Conservation (phyloP, 495 filamentous ascomycete species). For the Aspergillus hancockii region DNA sequence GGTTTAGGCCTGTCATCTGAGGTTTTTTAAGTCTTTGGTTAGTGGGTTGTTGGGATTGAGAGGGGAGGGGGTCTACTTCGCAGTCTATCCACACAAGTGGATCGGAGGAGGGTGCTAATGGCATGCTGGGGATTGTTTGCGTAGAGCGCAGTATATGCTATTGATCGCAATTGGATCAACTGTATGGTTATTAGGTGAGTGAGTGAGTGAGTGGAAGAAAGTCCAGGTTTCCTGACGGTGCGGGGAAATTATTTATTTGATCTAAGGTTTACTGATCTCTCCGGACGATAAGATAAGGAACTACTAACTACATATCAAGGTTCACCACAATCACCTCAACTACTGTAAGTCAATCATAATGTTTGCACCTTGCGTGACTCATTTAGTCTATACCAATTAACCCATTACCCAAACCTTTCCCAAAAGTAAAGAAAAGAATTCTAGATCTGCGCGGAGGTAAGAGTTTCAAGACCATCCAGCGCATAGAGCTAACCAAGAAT, state of each 20-base stretch:
- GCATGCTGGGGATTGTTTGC: slow-evolving; percentile 31
- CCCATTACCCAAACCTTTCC: neutral
- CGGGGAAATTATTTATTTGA: neutral
- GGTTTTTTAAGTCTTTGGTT: neutral
- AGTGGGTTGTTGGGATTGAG: slow-evolving; percentile 1
- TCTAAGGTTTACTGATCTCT: neutral
- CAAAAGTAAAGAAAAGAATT: slow-evolving; percentile 6
- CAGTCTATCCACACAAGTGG: slow-evolving; percentile 89
- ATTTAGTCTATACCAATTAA: slow-evolving; percentile 19
- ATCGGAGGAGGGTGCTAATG: slow-evolving; percentile 51
- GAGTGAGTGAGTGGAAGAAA: neutral
- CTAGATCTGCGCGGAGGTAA: slow-evolving; percentile 3
- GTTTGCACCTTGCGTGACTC: slow-evolving; percentile 18
- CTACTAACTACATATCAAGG: too few relatives aligned
- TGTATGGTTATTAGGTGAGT: neutral
- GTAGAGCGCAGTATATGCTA: neutral
- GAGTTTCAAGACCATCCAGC: slow-evolving; percentile 2
- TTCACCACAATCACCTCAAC: too few relatives aligned
- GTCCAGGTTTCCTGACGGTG: neutral
- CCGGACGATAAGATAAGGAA: neutral
- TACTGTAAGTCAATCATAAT: slow-evolving; percentile 1
- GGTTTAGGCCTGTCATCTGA: slow-evolving; percentile 93
- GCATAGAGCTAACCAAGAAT: neutral
- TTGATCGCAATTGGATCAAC: neutral
- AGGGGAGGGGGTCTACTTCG: slow-evolving; percentile 56